These are phyloP conservation scores for Sisymbrium altissimum DNA, from an alignment of 345 rosid species.

Conservation along the genomic window DNA sequence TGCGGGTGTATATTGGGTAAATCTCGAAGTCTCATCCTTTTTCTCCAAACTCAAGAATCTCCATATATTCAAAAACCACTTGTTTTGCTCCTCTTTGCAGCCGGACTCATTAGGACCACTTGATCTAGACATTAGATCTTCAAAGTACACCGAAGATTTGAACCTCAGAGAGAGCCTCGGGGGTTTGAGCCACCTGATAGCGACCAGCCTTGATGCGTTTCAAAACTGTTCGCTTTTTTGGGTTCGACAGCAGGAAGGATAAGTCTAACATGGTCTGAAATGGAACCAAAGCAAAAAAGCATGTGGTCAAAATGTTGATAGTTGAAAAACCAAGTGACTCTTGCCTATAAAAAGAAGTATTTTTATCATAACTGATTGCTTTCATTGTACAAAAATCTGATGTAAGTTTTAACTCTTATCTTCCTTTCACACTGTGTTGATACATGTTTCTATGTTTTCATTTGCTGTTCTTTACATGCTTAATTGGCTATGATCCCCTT, in stretches of 20 bases:
- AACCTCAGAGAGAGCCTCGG: slow-evolving; percentile 75
- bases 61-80: not conserved
- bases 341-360: slow-evolving; percentile 2
- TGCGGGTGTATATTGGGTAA: slow-evolving; percentile 85
- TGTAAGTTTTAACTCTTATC: slow-evolving; percentile 8
- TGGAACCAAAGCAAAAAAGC: slow-evolving; percentile 37
- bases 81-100: slow-evolving; percentile 45
- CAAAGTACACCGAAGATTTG: slow-evolving; percentile 72
- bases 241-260: slow-evolving; percentile 70
- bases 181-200: slow-evolving; percentile 79
- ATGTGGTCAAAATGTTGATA: slow-evolving; percentile 29
- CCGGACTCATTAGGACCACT: slow-evolving; percentile 88
- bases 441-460: slow-evolving; percentile 23
- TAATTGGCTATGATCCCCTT: slow-evolving; percentile 11
- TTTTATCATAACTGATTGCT: no score
- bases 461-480: slow-evolving; percentile 14
- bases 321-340: slow-evolving; percentile 21
- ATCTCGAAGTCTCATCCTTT: not conserved
- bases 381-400: slow-evolving; percentile 34
- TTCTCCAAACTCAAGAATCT: not conserved
- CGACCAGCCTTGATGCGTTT: slow-evolving; percentile 92
- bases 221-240: slow-evolving; percentile 73
- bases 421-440: slow-evolving; percentile 9
- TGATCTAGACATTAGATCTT: slow-evolving; percentile 63
- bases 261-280: slow-evolving; percentile 51